phyloP scores from a whole-genome alignment of 2,329 filamentous ascomycete genomes.

The Albophoma yamanashiensis region DNA sequence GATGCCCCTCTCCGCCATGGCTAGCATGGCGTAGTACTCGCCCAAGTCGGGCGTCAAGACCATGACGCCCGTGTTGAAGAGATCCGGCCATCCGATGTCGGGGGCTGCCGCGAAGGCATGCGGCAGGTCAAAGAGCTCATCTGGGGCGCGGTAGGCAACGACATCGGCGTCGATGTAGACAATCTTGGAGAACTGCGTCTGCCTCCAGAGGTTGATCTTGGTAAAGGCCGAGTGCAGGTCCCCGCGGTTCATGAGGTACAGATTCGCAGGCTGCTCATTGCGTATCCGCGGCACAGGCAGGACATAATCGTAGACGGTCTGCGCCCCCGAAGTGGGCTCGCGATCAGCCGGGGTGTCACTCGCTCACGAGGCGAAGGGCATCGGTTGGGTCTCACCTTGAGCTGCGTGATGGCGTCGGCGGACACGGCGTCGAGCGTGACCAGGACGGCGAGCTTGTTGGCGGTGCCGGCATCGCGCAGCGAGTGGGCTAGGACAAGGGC shows the following conservation, averaged over 20 bases:
- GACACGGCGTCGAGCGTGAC: slow-evolving; percentile 74
- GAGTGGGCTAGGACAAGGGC: slow-evolving; percentile 92
- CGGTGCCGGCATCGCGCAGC: slow-evolving; percentile 78
- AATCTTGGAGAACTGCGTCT: slow-evolving; percentile 80
- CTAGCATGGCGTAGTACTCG: slow-evolving; percentile 76
- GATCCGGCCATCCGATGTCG: slow-evolving; percentile 95
- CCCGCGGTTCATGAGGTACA: slow-evolving; percentile 82
- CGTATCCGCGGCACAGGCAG: slow-evolving; percentile 73
- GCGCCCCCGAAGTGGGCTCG: neutral
- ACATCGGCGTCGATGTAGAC: slow-evolving; percentile 94
- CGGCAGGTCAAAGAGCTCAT: slow-evolving; percentile 72
- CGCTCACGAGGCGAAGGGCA: neutral
- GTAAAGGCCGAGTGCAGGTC: slow-evolving; percentile 92
- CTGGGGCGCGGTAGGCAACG: slow-evolving; percentile 79
- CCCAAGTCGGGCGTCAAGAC: slow-evolving; percentile 76
- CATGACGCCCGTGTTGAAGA: slow-evolving; percentile 98
- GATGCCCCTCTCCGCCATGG: slow-evolving; percentile 74
- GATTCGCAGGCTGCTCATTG: slow-evolving; percentile 68
- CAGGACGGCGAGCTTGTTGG: slow-evolving; percentile 75
- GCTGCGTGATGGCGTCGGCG: slow-evolving; percentile 62
- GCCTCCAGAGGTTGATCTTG: slow-evolving; percentile 90
- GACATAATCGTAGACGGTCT: slow-evolving; percentile 81
- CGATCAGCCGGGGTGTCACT: neutral
- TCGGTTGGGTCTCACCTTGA: slow-evolving; percentile 48
- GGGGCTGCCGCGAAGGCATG: slow-evolving; percentile 63